Evolutionary conservation across 352 stramenopile species (phyloP), one percentile per base, ranked within the genome.

Genomic region (Plasmopara halstedii): DNA sequence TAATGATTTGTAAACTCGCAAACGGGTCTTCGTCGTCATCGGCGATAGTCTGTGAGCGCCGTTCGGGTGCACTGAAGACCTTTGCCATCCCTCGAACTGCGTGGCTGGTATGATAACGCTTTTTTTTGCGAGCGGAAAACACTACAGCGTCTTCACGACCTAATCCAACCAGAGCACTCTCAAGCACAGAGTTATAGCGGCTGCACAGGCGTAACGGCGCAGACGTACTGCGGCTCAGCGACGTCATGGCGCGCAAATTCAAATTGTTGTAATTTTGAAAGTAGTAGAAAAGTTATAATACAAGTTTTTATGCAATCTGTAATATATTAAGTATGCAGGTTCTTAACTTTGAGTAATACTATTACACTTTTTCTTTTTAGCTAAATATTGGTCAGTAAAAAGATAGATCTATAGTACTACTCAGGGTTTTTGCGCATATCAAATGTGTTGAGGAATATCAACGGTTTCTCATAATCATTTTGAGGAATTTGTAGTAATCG

Each of bases 161-260:
- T 9, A 63, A 13, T 27, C 56, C 45, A 7, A 70, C 47, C 20
- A 70, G 14, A 11, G 60, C 60, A 10, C 60, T 70, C 45, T 70
- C 60, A 13, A 70, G 27, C 5, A 70, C 60, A 31, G 60, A 69
- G 38, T 33, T 58, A 34, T 56, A 62, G 44, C 56, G 56, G 9
- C 32, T 37, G 25, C 23, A 18, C 15, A 31, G 17, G 15, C 19
- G 40, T 31, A 66, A 23, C 15, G 52, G 47, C 37, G 60, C 56
- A 22, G 51, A 59, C 39, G 10, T 15, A 20, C 42, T 50, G 8
- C 48, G 53, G 31, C 15, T 6, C 39, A 63, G 35, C 25, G 23
- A 46, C 18, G 38, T 41, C 13, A 44, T 43, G 31, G 31, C 34
- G 34, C 19, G 17, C 22, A 40, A 53, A 48, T 48, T 48, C 19